A percentile compares a stretch with the other conserved stretches of the same genome.
These are phyloP conservation scores for Theobroma cacao DNA, from an alignment of 345 rosid species.

Conservation along the genomic window DNA sequence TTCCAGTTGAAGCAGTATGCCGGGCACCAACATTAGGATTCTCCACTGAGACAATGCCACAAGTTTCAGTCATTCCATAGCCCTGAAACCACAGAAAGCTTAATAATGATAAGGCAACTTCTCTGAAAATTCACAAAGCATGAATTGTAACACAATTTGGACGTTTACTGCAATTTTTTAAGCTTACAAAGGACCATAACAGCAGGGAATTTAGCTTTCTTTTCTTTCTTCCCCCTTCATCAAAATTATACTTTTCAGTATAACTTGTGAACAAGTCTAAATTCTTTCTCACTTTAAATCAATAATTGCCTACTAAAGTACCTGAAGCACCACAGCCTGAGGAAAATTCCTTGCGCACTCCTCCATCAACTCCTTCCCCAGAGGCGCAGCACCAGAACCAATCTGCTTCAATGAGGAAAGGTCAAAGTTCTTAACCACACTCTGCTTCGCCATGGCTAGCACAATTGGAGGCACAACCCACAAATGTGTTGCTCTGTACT, in stretches of 20 bases:
- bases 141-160: neutral
- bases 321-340: constrained; percentile 57
- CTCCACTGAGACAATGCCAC: constrained; percentile 62
- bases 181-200: neutral
- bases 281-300: neutral
- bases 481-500: constrained; percentile 60
- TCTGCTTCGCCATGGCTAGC: constrained; percentile 76
- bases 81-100: constrained; percentile 51
- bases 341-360: constrained; percentile 69
- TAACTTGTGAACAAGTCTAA: neutral
- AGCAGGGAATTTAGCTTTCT: neutral
- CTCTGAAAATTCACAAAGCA: neutral
- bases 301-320: constrained; percentile 17
- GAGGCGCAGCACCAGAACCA: constrained; percentile 88
- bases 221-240: neutral
- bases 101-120: constrained; percentile 9
- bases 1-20: constrained; percentile 73
- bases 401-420: constrained; percentile 64
- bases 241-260: neutral
- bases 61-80: constrained; percentile 90
- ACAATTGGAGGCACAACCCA: constrained; percentile 91
- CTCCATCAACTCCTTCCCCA: constrained; percentile 85
- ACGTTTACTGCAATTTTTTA: neutral
- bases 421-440: constrained; percentile 51
- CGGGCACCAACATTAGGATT: constrained; percentile 39